Conservation (phyloP, 495 filamentous ascomycete species). For the Hyaloscypha finlandica region DNA sequence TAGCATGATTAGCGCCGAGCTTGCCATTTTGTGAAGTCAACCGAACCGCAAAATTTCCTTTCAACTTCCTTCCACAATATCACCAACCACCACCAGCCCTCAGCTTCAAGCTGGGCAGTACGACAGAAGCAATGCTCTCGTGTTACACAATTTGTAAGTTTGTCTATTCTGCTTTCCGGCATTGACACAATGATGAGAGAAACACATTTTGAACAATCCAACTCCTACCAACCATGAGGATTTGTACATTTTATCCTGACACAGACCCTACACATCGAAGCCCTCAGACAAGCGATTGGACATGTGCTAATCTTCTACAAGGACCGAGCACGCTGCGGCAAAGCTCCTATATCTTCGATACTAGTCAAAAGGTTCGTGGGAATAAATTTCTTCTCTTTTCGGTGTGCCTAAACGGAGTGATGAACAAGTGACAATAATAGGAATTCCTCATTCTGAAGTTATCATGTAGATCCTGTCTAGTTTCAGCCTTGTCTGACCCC, state of each 20-base stretch:
- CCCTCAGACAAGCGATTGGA: not conserved
- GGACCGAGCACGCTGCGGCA: not conserved
- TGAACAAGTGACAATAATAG: conserved; percentile 87
- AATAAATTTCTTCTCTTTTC: conserved; percentile 30
- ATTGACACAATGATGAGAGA: conserved; percentile 51
- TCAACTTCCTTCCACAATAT: not conserved
- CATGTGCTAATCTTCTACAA: not conserved
- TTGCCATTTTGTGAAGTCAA: too few species aligned
- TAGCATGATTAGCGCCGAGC: not conserved
- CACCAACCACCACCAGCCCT: not conserved
- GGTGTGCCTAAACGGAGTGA: conserved; percentile 55
- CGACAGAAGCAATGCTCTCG: not conserved
- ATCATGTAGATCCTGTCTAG: conserved; percentile 86
- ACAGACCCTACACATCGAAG: not conserved
- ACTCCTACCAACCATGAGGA: conserved; percentile 74
- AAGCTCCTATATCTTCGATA: not conserved
- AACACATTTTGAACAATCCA: conserved; percentile 74
- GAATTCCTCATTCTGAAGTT: conserved; percentile 98
- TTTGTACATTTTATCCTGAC: conserved; percentile 25
- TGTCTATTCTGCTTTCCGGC: not conserved
- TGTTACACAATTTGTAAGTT: not conserved
- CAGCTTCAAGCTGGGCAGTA: not conserved
- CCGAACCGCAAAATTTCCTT: not conserved
- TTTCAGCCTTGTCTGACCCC: conserved; percentile 99
- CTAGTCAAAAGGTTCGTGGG: conserved; percentile 58